Conservation (phyloP, 805 yeast species). For the Tetrapisispora fleetii region DNA sequence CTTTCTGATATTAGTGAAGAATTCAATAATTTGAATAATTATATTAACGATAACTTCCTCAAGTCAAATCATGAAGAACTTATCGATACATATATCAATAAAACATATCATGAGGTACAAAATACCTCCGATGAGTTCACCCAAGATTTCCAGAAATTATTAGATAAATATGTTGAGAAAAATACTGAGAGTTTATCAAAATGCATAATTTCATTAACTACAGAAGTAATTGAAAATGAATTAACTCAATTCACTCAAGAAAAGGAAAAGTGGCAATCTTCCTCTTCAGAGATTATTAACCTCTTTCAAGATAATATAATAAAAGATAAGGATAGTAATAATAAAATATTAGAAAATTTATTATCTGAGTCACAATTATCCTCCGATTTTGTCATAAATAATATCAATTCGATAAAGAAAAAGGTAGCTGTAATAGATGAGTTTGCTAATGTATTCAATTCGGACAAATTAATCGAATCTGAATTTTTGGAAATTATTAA, state of each 20-base stretch:
- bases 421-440: neutral
- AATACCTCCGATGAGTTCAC: slow-evolving; percentile 18
- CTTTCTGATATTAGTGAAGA: slow-evolving; percentile 30
- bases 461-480: slow-evolving; percentile 9
- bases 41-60: slow-evolving; percentile 23
- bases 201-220: slow-evolving; percentile 20
- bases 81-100: slow-evolving; percentile 18
- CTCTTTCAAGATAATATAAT: slow-evolving; percentile 19
- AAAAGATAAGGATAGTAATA: slow-evolving; percentile 22
- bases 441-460: neutral
- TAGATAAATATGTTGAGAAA: slow-evolving; percentile 16
- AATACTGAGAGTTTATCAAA: slow-evolving; percentile 17
- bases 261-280: slow-evolving; percentile 23
- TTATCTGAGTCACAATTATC: neutral
- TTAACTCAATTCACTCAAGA: slow-evolving; percentile 23
- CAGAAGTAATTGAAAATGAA: slow-evolving; percentile 25
- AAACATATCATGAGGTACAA: slow-evolving; percentile 20
- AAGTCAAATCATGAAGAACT: slow-evolving; percentile 24
- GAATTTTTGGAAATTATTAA: slow-evolving; percentile 13
- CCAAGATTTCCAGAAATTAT: slow-evolving; percentile 13
- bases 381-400: neutral
- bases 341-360: slow-evolving; percentile 5
- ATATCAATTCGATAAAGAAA: neutral
- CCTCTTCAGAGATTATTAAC: slow-evolving; percentile 3
- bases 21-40: slow-evolving; percentile 26